Base-by-base conservation (phyloP, 1,139 yeast genomes). In the Geotrichum phurueaensis region DNA sequence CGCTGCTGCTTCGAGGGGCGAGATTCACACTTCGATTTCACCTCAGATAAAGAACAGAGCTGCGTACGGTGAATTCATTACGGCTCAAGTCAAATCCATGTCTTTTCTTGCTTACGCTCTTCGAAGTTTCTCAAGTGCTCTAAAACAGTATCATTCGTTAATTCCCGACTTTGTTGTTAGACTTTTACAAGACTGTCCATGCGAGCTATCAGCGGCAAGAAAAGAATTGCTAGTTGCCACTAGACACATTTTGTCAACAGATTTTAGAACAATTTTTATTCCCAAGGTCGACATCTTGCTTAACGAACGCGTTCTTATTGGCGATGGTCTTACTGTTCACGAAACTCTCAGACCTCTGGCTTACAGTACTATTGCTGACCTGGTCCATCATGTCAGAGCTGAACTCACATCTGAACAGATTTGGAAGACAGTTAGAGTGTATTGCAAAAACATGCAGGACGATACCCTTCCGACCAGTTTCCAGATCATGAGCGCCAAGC, bases 21-120 rank as follows among this genome's bases (percentile, higher is more conserved):
- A 80, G 62, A 75, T 80, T 57, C 79, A 80, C 60, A 81, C 85
- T 0, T 76, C 83, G 0, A 78, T 86, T 1, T 72, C 79, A 1
- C 88, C 95, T 1, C 82, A 83, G n/a, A 87, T 94, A 65, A 83
- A 82, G 61, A 89, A 89, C 70, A 81, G 96, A 67, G 80, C 84
- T 22, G 87, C 89, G 0, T 94, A 87, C 74, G 89, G 95, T 64
- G 99, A 95, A 67, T 89, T 94, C 69, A 85, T 94, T 22, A 77
- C 89, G 51, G 95, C 97, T n/a, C 99, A 95, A 74, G 97, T 95
- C 50, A 95, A 95, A 72, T 96, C 98, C 1, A 95, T 96, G 59
- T 90, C 97, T 0, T 94, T 95, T 67, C 78, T 95, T 69, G 98
- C 99, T 0, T 95, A 92, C 72, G 91, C 92, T 65, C 86, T 95